phyloP scores from a whole-genome alignment of 371 early-diverging fungal genomes.

The Haplosporangium sp. region DNA sequence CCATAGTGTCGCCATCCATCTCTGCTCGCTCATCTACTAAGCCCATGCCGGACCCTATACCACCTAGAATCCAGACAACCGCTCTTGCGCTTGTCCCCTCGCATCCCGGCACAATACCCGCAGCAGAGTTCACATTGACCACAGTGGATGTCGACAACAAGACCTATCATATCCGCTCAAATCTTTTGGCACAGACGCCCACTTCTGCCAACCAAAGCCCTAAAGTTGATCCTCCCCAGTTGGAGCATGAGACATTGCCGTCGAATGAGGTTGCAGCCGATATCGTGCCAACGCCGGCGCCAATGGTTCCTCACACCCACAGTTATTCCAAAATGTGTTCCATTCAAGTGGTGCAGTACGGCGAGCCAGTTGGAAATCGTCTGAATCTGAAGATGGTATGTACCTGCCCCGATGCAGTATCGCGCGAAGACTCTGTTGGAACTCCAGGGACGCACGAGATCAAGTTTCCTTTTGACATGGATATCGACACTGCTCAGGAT shows the following conservation, averaged over 20 bases:
- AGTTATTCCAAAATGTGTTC: slow-evolving; percentile 6
- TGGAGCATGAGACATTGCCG: no score
- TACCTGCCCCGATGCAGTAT: slow-evolving; percentile 14
- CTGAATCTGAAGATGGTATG: slow-evolving; percentile 21
- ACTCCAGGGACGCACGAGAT: slow-evolving; percentile 53
- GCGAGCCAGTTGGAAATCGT: slow-evolving; percentile 2
- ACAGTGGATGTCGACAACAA: slow-evolving; percentile 46
- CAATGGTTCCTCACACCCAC: slow-evolving; percentile 1
- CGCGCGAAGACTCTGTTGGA: neutral
- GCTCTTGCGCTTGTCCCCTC: neutral
- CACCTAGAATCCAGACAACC: slow-evolving; percentile 14
- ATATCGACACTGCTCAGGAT: slow-evolving; percentile 71
- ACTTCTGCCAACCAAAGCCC: neutral
- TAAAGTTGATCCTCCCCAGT: neutral
- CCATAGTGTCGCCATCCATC: neutral
- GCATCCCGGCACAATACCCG: neutral
- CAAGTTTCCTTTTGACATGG: slow-evolving; percentile 74
- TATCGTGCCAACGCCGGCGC: neutral
- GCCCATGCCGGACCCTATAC: slow-evolving; percentile 11
- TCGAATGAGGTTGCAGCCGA: no score
- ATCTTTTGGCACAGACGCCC: slow-evolving; percentile 8
- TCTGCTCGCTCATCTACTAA: neutral
- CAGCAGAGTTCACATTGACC: slow-evolving; percentile 10
- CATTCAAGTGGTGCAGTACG: slow-evolving; percentile 15
- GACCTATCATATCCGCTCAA: slow-evolving; percentile 27